These are phyloP conservation scores for Coniosporium uncinatum DNA, from an alignment of 2,329 filamentous ascomycete genomes.

Conservation along the genomic window DNA sequence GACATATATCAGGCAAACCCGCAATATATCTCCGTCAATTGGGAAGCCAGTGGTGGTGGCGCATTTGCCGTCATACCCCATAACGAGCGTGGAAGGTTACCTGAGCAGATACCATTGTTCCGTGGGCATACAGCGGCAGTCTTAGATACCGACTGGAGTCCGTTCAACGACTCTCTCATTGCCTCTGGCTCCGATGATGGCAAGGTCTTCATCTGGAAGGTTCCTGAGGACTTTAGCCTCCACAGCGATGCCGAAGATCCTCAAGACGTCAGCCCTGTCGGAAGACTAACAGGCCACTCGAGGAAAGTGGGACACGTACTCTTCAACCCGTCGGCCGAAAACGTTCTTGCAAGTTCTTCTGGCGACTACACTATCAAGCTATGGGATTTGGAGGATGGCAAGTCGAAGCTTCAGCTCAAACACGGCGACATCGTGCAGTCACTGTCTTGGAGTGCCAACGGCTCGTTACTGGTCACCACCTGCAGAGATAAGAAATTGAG, in stretches of 20 bases:
- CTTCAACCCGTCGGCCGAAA: conserved; percentile 95
- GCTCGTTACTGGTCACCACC: conserved; percentile 82
- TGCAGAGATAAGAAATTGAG: conserved; percentile 98
- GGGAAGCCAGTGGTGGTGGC: conserved; percentile 93
- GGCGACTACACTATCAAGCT: conserved; percentile 94
- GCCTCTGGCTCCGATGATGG: conserved; percentile 95
- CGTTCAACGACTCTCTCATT: conserved; percentile 91
- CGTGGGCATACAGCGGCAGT: conserved; percentile 94
- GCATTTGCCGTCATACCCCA: conserved; percentile 95
- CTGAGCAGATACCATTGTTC: conserved; percentile 91
- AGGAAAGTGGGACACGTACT: conserved; percentile 98
- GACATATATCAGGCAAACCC: conserved; percentile 70
- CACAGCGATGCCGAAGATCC: conserved; percentile 81
- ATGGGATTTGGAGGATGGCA: conserved; percentile 85
- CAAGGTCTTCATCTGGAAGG: conserved; percentile 95
- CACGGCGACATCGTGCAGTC: conserved; percentile 93
- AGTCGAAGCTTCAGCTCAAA: conserved; percentile 70
- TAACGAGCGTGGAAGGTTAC: conserved; percentile 82
- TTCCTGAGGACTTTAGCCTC: conserved; percentile 82
- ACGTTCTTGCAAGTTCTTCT: conserved; percentile 90
- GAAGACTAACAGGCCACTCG: conserved; percentile 81
- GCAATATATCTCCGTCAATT: conserved; percentile 95
- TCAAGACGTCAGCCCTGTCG: conserved; percentile 72
- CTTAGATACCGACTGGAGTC: conserved; percentile 97
- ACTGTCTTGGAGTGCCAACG: conserved; percentile 90